Base-by-base conservation (phyloP, 1,284 basidiomycete species). In the Sanghuangporus sanghuang region DNA sequence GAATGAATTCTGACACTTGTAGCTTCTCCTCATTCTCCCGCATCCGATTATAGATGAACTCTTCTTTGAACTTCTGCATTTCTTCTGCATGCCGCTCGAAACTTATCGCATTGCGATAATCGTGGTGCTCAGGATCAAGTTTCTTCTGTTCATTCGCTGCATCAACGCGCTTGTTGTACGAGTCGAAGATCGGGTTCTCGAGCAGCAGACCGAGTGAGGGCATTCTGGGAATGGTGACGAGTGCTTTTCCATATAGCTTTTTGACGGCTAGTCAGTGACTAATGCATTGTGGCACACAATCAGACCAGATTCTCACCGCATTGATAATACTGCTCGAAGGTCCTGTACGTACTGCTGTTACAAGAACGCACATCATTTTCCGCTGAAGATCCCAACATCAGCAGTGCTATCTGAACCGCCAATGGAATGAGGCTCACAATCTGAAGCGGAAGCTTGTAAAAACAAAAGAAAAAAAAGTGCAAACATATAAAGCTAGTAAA, bases 201-300 rank as follows among this genome's bases (percentile, higher is more conserved):
- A 99, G 85, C n/a, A 99, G 79, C 8, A 99, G 82, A 7, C 97
- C 97, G 18, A 99, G 82, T 0, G 95, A 92, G 12, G 97, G 97
- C 77, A 98, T 97, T 79, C 98, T 98, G 38, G 97, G 97, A 27
- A 98, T 85, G 72, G 94, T 87, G 49, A 96, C 90, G 50, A 81
- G 80, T n/a, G 86, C 84, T 1, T 91, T 87, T 0, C 86, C 86
- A 70, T 86, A 92, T 35, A 92, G 74, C 86, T 89, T 50, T 54
- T 18, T 54, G 2, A 53, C 11, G 6, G 53, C 32, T 8, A 11
- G 16, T 16, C 14, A 35, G 8, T 54, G 18, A 53, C 52, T 11
- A 27, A 50, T 50, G 3, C 23, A 18, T 2, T 50, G 48, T 18
- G 5, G 0, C 14, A 3, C 42, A 5, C 42, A 32, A 32, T 32